phyloP scores from a whole-genome alignment of 2,329 filamentous ascomycete species.

The Thelonectria blattea region DNA sequence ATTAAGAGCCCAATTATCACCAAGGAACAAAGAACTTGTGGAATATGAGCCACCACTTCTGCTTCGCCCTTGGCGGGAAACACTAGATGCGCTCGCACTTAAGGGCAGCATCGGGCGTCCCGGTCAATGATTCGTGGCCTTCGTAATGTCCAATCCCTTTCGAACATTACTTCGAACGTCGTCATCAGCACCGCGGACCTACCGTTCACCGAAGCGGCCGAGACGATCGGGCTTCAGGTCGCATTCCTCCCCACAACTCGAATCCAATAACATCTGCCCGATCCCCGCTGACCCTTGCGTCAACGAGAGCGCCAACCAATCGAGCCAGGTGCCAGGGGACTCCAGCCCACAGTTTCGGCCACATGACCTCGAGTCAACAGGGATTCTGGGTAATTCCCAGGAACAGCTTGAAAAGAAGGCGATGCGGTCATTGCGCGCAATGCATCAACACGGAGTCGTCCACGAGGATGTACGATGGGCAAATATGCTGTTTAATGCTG shows the following conservation, averaged over 20 bases:
- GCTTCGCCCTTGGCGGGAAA: too few relatives aligned
- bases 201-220: background rate
- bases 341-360: background rate
- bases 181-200: constrained; percentile 40
- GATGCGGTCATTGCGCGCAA: constrained; percentile 23
- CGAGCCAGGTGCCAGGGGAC: background rate
- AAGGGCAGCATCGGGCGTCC: constrained; percentile 8
- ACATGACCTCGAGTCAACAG: constrained; percentile 4
- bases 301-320: background rate
- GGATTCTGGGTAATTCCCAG: background rate
- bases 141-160: constrained; percentile 42
- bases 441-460: constrained; percentile 37
- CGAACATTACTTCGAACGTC: constrained; percentile 43
- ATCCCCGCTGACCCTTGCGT: background rate
- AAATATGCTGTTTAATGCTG: constrained; percentile 39
- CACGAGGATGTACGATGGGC: constrained; percentile 34
- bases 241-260: background rate
- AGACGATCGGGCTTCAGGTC: background rate
- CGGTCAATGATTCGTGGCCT: constrained; percentile 42
- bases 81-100: too few relatives aligned
- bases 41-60: too few relatives aligned
- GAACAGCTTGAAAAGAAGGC: constrained; percentile 19
- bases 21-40: too few relatives aligned
- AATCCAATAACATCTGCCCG: background rate
- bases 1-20: too few relatives aligned